Conservation (phyloP, 805 yeast species). For the Suhomyces faveliae region DNA sequence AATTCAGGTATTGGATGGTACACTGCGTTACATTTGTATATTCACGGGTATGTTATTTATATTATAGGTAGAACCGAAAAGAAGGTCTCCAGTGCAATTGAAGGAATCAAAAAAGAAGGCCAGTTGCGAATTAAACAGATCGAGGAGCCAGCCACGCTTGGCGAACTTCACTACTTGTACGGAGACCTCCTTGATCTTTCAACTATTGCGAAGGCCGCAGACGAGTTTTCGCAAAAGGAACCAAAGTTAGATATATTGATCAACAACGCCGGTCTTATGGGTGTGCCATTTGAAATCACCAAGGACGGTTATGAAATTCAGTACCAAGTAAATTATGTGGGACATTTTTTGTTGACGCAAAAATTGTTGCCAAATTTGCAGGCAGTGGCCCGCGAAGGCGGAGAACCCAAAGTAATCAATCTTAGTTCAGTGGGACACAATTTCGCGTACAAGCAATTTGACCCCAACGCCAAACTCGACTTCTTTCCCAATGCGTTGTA, state of each 20-base stretch:
- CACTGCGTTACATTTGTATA: constrained; percentile 37
- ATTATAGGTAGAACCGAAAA: constrained; percentile 35
- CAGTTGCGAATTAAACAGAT: constrained; percentile 14
- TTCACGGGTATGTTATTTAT: constrained; percentile 40
- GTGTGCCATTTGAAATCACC: constrained; percentile 33
- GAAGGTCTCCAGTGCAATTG: constrained; percentile 33
- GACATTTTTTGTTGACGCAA: constrained; percentile 34
- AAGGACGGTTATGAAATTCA: constrained; percentile 40
- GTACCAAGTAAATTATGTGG: constrained; percentile 39
- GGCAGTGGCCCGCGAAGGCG: constrained; percentile 15
- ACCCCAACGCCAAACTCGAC: constrained; percentile 24
- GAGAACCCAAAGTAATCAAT: constrained; percentile 30
- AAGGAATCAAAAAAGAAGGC: constrained; percentile 34
- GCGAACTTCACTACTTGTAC: constrained; percentile 52
- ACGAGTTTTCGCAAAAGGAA: constrained; percentile 24
- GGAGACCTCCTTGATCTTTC: constrained; percentile 50
- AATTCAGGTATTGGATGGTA: constrained; percentile 43
- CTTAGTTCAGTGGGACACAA: constrained; percentile 36
- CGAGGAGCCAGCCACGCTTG: constrained; percentile 25
- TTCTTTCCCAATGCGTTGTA: constrained; percentile 23
- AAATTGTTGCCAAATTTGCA: constrained; percentile 27
- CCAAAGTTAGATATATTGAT: constrained; percentile 31
- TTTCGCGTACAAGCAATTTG: constrained; percentile 20
- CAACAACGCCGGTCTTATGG: constrained; percentile 45
- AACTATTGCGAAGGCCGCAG: constrained; percentile 27